Evolutionary conservation across 129 eudicot species (phyloP).

Genomic region (Saussurea involucrata): DNA sequence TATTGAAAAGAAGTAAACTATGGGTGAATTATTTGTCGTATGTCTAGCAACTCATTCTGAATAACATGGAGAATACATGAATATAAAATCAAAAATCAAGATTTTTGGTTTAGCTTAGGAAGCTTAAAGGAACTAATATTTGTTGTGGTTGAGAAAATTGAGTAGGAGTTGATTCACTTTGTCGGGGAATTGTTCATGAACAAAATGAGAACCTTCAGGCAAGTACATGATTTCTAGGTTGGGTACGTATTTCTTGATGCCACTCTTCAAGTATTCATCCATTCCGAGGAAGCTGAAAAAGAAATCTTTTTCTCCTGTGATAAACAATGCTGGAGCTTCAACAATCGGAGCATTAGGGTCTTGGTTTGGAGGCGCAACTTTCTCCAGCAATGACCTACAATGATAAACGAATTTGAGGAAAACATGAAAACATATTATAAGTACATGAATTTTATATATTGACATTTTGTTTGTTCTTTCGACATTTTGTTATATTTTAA

Average conservation of each 20-base stretch:
- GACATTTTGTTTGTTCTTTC: no score
- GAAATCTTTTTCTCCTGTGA: conserved; percentile 42
- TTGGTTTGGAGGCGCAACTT: background rate
- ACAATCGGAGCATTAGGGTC: conserved; percentile 2
- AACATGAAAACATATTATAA: background rate
- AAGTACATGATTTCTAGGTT: conserved; percentile 30
- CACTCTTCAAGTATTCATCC: conserved; percentile 29
- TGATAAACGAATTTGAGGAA: background rate
- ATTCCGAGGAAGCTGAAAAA: conserved; percentile 34
- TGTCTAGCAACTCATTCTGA: no score
- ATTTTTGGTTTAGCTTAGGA: background rate
- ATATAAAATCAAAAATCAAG: background rate
- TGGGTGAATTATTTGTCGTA: no score
- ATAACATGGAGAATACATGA: no score
- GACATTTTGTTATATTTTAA: no score
- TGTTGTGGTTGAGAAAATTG: conserved; percentile 25
- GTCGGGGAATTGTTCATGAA: conserved; percentile 38
- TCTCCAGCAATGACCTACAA: conserved; percentile 14
- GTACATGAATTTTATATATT: no score
- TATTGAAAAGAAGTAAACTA: no score
- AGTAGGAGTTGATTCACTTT: conserved; percentile 35
- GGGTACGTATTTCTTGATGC: conserved; percentile 31
- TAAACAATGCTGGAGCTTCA: conserved; percentile 25
- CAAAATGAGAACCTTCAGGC: conserved; percentile 41
- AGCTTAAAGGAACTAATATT: background rate